Evolutionary conservation across 73 alveolate species (phyloP).

Genomic region (Uronychia binucleata): DNA sequence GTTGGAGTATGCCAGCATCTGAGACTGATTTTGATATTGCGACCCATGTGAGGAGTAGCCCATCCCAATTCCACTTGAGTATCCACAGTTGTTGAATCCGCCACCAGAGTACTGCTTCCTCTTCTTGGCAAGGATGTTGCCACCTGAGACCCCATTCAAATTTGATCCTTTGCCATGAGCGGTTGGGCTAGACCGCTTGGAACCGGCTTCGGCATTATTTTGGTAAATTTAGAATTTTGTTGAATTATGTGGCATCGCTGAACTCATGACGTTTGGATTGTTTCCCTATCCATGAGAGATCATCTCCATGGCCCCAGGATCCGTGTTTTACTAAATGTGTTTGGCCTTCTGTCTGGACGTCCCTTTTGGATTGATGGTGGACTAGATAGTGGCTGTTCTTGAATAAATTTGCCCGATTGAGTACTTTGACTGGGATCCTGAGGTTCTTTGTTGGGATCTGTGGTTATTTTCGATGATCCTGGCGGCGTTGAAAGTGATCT

Average conservation of each 20-base stretch:
- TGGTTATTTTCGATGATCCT: neutral
- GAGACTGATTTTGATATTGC: neutral
- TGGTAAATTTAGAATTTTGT: too few species aligned
- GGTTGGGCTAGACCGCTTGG: neutral
- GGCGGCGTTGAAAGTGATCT: neutral
- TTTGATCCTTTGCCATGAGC: neutral
- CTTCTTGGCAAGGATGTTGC: neutral
- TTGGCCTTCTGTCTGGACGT: neutral
- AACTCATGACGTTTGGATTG: too few species aligned
- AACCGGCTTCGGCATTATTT: too few species aligned
- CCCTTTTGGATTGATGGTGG: neutral
- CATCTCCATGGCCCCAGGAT: neutral
- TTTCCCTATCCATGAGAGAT: neutral
- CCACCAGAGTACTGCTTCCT: neutral
- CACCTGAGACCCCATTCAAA: neutral
- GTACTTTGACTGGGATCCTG: neutral
- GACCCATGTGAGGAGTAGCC: neutral
- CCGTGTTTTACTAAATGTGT: neutral
- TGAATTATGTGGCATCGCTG: too few species aligned
- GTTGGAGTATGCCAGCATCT: too few species aligned
- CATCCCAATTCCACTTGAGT: neutral
- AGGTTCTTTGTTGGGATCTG: neutral
- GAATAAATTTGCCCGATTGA: neutral
- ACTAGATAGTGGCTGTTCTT: neutral
- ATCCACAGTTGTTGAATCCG: neutral